Base-by-base conservation (phyloP, 1,139 yeast species). In the Hansenula sp. region DNA sequence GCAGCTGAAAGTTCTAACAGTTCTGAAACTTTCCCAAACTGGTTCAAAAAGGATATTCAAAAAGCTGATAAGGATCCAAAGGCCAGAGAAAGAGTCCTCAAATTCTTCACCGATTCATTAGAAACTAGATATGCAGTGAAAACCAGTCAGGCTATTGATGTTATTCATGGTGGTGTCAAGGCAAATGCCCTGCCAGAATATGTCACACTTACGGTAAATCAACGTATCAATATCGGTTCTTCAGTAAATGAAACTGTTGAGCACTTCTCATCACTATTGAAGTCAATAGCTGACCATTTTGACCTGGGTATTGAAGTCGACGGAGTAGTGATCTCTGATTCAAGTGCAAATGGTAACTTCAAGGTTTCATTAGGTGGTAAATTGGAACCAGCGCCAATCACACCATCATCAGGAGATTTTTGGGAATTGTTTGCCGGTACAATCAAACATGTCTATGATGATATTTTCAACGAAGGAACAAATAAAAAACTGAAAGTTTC, bases 391-490 rank as follows among this genome's bases (percentile, higher is more conserved):
- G 76, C 84, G 0, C 83, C 83, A 31, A 59, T 72, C 3, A 69
- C 81, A 1, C 82, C 84, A 17, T 61, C 63, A 31, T 62, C 66
- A 19, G 74, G 70, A 15, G 65, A 65, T 7, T 54, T 56, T 13
- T 80, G 85, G 84, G 68, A 74, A 37, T 46, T 70, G 3, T 72
- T 75, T 48, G 76, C 77, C 2, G 84, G 85, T 3, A 67, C 81
- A 4, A 69, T 78, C 43, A 68, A 78, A 48, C 72, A 77, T 54
- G 68, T 78, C 43, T 77, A 70, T 53, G 63, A 65, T 42, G 67
- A 65, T 40, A 61, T 72, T 47, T 53, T 61, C 25, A 55, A 58
- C 41, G 46, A 51, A 36, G 48, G 42, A n/a, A 49, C 46, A 2
- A 78, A 24, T 65, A 81, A 29, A 69, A 84, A 40, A 66, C 21